Base-by-base conservation (phyloP, 2,329 filamentous ascomycete genomes). In the Hymenoscyphus fructigenus region DNA sequence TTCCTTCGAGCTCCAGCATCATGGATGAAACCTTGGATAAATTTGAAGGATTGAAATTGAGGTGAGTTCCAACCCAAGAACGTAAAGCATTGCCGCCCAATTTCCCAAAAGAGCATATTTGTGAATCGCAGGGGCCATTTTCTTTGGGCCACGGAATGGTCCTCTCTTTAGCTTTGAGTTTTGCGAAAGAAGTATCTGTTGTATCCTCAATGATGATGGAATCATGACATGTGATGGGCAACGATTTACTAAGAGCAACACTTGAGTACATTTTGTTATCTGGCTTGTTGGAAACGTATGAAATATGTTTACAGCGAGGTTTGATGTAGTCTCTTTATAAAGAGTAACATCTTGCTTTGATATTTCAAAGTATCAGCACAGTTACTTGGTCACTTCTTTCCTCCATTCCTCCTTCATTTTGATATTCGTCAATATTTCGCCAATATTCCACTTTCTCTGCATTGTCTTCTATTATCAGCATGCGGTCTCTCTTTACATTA, bases 51-150 rank as follows among this genome's bases (percentile, higher is more conserved):
- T 58, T 32, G 23, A 32, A 29, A 58, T 58, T 20, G 28, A 58
- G 56, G 56, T 57, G 12, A 58, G 56, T 58, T 26, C 28, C 56
- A 58, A 58, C 56, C 26, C 26, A 58, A 36, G 29, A 29, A 29
- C 28, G 28, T 5, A 5, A 29, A 29, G 28, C 28, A 29, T 29
- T 29, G 28, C 28, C 28, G 28, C 28, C 28, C 28, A 5, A 29
- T 5, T 5, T 29, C 28, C 28, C 28, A 29, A 29, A 29, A 29
- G 28, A n/a, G n/a, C n/a, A n/a, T n/a, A n/a, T n/a, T n/a, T n/a
- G n/a, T n/a, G n/a, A n/a, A n/a, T n/a, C n/a, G n/a, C n/a, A n/a
- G n/a, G n/a, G n/a, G n/a, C n/a, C 28, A 29, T 29, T 29, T 29
- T 29, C 28, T 29, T 29, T 5, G 3, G 5, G 28, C 5, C 28